Evolutionary conservation across 495 filamentous ascomycete genomes (phyloP).

Genomic region (Pseudoneurospora amorphoporcata): DNA sequence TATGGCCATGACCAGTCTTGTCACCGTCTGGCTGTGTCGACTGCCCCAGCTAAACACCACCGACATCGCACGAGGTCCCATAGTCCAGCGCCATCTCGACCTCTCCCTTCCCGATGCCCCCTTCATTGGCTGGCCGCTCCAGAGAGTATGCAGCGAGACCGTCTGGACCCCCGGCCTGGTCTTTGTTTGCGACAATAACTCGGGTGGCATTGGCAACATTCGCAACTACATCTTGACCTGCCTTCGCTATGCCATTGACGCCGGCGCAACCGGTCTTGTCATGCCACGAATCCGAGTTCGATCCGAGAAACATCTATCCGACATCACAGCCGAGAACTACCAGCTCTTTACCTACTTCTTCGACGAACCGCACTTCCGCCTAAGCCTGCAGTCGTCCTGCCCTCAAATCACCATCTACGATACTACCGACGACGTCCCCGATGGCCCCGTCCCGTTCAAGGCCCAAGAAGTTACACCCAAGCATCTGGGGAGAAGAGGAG

Average conservation of each 20-base stretch:
- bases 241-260: constrained; percentile 39
- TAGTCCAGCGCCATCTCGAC: constrained; percentile 9
- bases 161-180: constrained; percentile 27
- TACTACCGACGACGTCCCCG: constrained; percentile 26
- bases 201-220: constrained; percentile 43
- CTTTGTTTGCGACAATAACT: constrained; percentile 42
- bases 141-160: constrained; percentile 32
- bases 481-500: constrained; percentile 26
- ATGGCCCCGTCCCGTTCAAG: constrained; percentile 16
- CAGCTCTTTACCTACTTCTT: constrained; percentile 36
- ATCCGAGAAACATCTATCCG: constrained; percentile 19
- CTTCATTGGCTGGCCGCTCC: constrained; percentile 37
- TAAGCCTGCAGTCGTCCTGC: constrained; percentile 23
- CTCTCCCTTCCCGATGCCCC: constrained; percentile 29
- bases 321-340: constrained; percentile 20
- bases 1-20: constrained; percentile 12
- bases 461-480: constrained; percentile 32
- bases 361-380: constrained; percentile 31
- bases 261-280: constrained; percentile 34
- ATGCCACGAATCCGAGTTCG: constrained; percentile 33
- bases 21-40: constrained; percentile 14
- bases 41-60: constrained; percentile 11
- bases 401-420: constrained; percentile 33
- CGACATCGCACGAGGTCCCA: background rate
- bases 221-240: constrained; percentile 43